Base-by-base conservation (phyloP, 306 rosid species). In the Dalbergia cultrata region DNA sequence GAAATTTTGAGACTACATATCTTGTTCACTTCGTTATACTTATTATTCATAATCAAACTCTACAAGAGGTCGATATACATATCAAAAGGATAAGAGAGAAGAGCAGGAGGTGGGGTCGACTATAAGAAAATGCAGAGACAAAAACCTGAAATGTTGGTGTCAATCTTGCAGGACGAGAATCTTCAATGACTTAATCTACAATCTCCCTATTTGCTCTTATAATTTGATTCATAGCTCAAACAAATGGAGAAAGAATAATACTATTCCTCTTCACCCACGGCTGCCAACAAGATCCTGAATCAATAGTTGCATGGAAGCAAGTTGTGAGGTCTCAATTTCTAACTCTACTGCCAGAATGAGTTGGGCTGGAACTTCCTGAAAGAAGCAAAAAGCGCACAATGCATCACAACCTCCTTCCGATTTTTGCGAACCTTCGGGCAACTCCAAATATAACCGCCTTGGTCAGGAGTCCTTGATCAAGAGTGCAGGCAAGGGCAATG, bases 401-500 rank as follows among this genome's bases (percentile, higher is more conserved):
- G 59, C 70, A 54, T 89, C 91, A 87, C 63, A 91, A 88, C 67
- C 91, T 85, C 85, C 94, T 89, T 72, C 98, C 98, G 4, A 91
- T 89, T 64, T 90, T 91, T 0, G 88, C 95, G 79, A 93, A 91
- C 80, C 96, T 88, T 64, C 98, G 86, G 18, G 98, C 99, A 26
- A 95, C 92, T 68, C 99, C 99, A 63, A 95, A 93, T 65, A 95
- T 86, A 56, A 95, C 87, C 19, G 98, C 96, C 80, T 95, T 95
- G 7, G 99, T 95, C 79, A 95, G 81, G 52, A 95, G 88, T 18
- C 99, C 97, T 13, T 88, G 91, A 69, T 95, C 98, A 56, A 95
- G 97, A 60, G 87, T 90, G 70, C 97, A 95, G 49, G 99, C 99
- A 69, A 95, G 86, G 35, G 85, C 90, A 49, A 95, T 78, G 4